Evolutionary conservation across 2,329 filamentous ascomycete genomes (phyloP).

Genomic region (Alternaria dauci): DNA sequence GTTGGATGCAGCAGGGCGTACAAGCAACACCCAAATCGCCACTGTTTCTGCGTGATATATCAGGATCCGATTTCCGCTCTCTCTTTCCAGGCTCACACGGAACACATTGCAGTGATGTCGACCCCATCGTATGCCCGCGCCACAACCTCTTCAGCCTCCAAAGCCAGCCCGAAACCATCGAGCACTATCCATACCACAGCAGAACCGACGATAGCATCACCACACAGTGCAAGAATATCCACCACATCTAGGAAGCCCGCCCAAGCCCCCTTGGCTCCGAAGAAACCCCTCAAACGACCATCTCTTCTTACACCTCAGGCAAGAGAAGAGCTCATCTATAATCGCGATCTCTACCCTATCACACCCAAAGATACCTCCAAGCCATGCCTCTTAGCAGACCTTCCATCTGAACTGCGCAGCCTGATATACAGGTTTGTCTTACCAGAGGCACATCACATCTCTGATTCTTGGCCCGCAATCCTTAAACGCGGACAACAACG

Average conservation of each 20-base stretch:
- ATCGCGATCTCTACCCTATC: constrained; percentile 11
- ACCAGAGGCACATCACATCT: constrained; percentile 7
- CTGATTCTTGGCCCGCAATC: neutral
- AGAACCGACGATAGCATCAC: neutral
- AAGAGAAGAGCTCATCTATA: constrained; percentile 8
- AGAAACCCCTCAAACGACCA: constrained; percentile 13
- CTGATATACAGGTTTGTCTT: constrained; percentile 17
- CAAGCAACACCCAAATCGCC: neutral
- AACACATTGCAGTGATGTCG: constrained; percentile 13
- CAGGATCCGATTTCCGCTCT: neutral
- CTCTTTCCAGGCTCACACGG: neutral
- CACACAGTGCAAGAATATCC: neutral
- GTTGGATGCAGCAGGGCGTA: neutral
- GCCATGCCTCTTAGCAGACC: constrained; percentile 3
- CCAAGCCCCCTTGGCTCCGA: neutral
- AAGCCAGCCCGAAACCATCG: constrained; percentile 5
- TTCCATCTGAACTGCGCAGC: constrained; percentile 14
- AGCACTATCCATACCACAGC: neutral
- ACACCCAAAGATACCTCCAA: constrained; percentile 6
- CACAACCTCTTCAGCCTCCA: constrained; percentile 26
- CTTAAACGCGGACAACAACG: neutral
- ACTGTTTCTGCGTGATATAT: neutral
- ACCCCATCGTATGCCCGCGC: constrained; percentile 32
- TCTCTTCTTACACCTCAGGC: constrained; percentile 9
- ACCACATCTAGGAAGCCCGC: neutral